These are phyloP conservation scores for Aeschynomene evenia DNA, from an alignment of 306 rosid species.

Conservation along the genomic window DNA sequence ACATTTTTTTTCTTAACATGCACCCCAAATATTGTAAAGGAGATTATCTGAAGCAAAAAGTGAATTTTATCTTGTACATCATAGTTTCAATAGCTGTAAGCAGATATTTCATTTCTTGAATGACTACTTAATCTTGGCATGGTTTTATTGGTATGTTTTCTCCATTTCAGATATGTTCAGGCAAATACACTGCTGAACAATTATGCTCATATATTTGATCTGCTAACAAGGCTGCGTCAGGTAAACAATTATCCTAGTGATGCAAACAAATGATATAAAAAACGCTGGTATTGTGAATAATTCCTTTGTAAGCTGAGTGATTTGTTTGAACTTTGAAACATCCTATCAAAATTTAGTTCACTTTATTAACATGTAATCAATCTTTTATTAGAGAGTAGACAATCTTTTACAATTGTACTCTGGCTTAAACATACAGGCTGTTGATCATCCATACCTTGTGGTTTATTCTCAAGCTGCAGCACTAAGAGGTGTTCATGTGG, in stretches of 20 bases:
- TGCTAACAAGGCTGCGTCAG: conserved; percentile 90
- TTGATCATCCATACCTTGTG: conserved; percentile 89
- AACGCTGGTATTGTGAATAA: not conserved
- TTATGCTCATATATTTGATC: conserved; percentile 94
- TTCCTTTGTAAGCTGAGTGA: conserved; percentile 16
- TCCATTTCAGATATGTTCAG: conserved; percentile 61
- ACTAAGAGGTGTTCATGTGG: conserved; percentile 41
- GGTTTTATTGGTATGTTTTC: conserved; percentile 29
- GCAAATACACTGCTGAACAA: conserved; percentile 70
- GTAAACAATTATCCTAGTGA: conserved; percentile 38
- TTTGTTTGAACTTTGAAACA: conserved; percentile 11
- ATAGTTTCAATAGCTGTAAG: not conserved
- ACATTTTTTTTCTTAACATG: conserved; percentile 14
- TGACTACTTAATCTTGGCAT: not conserved
- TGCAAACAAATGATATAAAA: not conserved
- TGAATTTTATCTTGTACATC: not conserved
- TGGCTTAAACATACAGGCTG: conserved; percentile 55
- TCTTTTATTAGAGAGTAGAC: not conserved
- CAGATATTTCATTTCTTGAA: not conserved
- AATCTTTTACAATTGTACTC: not conserved
- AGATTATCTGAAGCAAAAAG: too few relatives aligned
- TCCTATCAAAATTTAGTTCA: not conserved
- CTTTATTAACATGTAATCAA: not conserved
- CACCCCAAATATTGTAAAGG: conserved; percentile 4
- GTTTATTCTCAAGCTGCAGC: conserved; percentile 72